phyloP scores from a whole-genome alignment of 805 yeast species.

The Saturnispora halmiae region DNA sequence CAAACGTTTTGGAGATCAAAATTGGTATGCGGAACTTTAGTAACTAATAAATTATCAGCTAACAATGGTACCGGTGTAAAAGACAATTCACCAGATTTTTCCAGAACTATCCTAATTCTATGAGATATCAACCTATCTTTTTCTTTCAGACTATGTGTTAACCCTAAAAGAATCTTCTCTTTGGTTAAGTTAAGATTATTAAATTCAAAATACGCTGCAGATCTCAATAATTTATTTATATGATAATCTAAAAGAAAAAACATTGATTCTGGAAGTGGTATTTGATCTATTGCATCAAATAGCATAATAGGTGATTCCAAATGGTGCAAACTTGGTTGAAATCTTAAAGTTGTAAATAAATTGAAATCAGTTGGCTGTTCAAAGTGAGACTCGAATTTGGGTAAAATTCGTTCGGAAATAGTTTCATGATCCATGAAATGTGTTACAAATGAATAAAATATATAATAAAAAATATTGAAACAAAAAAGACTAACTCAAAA shows the following conservation, averaged over 20 bases:
- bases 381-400: conserved; percentile 64
- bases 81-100: conserved; percentile 26
- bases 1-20: conserved; percentile 3
- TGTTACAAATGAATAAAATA: no score
- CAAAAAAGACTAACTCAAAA: no score
- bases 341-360: conserved; percentile 63
- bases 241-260: conserved; percentile 65
- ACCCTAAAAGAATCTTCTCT: conserved; percentile 32
- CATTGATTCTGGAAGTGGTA: conserved; percentile 23
- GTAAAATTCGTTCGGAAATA: conserved; percentile 80
- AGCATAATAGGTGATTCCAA: conserved; percentile 10
- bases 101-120: conserved; percentile 40
- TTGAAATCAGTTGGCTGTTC: conserved; percentile 47
- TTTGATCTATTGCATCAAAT: conserved; percentile 20
- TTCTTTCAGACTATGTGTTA: conserved; percentile 31
- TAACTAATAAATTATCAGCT: conserved; percentile 6
- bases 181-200: conserved; percentile 30
- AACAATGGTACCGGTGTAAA: conserved; percentile 22
- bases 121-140: conserved; percentile 30
- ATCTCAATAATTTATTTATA: conserved; percentile 45
- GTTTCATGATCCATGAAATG: conserved; percentile 36
- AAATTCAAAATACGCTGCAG: conserved; percentile 48
- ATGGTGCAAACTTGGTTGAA: conserved; percentile 51
- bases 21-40: conserved; percentile 6
- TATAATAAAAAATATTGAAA: no score